Percentiles rank a stretch among this genome's conserved stretches.
Conservation (phyloP, 2,329 filamentous ascomycete genomes). For the Phyllosticta citrichinensis region DNA sequence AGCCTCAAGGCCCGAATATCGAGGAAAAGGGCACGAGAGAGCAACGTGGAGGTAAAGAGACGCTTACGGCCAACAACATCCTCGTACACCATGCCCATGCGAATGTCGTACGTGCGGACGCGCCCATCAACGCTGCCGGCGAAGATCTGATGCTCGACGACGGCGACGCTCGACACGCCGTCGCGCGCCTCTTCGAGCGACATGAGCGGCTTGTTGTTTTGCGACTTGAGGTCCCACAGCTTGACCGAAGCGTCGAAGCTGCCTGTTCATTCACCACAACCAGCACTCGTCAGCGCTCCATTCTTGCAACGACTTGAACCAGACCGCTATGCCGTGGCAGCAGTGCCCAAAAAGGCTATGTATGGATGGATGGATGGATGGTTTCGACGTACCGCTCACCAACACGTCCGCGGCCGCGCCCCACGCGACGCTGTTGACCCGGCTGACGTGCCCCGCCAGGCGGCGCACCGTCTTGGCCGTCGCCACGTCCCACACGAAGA, state of each 20-base stretch:
- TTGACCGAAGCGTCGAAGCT: constrained; percentile 68
- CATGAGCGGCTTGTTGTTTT: constrained; percentile 55
- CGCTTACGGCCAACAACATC: constrained; percentile 55
- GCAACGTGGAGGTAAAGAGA: constrained; percentile 1
- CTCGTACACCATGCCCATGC: constrained; percentile 59
- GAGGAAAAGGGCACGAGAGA: neutral
- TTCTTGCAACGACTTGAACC: too few species aligned
- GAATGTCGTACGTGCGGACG: constrained; percentile 71
- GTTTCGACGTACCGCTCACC: constrained; percentile 41
- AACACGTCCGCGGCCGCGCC: constrained; percentile 67
- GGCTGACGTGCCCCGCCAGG: constrained; percentile 60
- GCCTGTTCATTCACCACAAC: constrained; percentile 25
- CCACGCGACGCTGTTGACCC: constrained; percentile 72
- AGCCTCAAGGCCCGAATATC: too few species aligned
- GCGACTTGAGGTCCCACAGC: constrained; percentile 46
- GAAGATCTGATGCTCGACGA: constrained; percentile 46
- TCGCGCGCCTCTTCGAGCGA: constrained; percentile 64
- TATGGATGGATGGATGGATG: neutral
- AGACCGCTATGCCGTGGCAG: neutral
- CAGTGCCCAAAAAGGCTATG: neutral
- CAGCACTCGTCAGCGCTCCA: neutral
- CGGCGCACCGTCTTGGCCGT: constrained; percentile 67
- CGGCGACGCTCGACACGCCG: constrained; percentile 42
- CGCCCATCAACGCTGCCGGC: constrained; percentile 77
- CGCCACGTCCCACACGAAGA: constrained; percentile 91